A percentile compares a stretch with the other conserved stretches of the same genome.
Conservation (phyloP, 345 rosid genomes). For the Brassica rapa region DNA sequence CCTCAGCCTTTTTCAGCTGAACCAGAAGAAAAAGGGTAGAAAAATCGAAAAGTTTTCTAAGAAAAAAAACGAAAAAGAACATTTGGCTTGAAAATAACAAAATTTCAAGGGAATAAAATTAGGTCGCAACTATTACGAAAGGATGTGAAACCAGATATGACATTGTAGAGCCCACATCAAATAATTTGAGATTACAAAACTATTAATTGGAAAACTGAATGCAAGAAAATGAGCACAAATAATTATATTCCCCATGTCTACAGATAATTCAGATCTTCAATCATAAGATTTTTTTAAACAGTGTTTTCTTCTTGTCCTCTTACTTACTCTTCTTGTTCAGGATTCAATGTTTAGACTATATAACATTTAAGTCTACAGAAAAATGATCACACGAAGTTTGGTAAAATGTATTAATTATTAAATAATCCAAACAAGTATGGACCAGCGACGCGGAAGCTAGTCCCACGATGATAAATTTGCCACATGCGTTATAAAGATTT, state of each 20-base stretch:
- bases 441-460: background rate
- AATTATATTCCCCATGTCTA: background rate
- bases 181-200: no score
- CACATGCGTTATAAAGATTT: background rate
- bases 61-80: no score
- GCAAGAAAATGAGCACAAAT: background rate
- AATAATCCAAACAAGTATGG: background rate
- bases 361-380: background rate
- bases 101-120: no score
- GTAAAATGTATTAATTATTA: background rate
- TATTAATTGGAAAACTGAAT: background rate
- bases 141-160: no score
- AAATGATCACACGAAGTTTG: background rate
- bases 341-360: background rate
- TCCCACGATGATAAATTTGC: background rate
- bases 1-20: background rate
- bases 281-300: background rate
- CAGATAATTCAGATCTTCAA: background rate
- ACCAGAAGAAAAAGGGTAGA: background rate
- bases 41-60: background rate
- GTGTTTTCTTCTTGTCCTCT: background rate
- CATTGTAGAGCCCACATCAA: no score
- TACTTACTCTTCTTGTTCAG: background rate
- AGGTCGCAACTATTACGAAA: no score
- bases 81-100: no score